These are phyloP conservation scores for Phialophora verrucosa DNA, from an alignment of 2,329 filamentous ascomycete genomes.

Conservation along the genomic window DNA sequence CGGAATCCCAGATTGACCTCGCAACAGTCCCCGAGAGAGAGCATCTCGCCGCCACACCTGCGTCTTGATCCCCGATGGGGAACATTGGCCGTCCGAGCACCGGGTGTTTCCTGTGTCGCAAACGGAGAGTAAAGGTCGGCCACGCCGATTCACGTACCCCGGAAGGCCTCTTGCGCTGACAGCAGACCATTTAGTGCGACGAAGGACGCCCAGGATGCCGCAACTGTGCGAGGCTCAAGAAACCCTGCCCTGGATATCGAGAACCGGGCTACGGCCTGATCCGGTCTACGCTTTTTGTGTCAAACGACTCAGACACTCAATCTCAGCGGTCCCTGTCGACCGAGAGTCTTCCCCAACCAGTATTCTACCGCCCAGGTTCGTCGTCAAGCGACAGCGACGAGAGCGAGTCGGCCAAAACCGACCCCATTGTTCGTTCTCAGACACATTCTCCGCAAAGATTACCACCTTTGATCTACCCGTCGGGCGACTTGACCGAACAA, in stretches of 20 bases:
- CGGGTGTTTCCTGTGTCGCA: constrained; percentile 31
- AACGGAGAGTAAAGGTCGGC: constrained; percentile 32
- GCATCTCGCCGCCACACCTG: constrained; percentile 2
- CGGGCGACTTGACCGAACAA: constrained; percentile 25
- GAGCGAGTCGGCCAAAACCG: constrained; percentile 19
- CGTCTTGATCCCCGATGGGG: constrained; percentile 23
- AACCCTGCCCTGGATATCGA: constrained; percentile 33
- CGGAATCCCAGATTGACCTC: constrained; percentile 6
- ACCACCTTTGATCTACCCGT: constrained; percentile 7
- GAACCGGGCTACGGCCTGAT: constrained; percentile 30
- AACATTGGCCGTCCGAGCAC: constrained; percentile 35
- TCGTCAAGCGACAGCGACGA: constrained; percentile 23
- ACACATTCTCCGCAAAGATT: constrained; percentile 1
- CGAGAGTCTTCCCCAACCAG: constrained; percentile 14
- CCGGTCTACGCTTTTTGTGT: constrained; percentile 27
- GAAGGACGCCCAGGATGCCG: constrained; percentile 31
- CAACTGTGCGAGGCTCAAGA: constrained; percentile 33
- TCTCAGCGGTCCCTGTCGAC: constrained; percentile 17
- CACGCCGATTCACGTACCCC: neutral
- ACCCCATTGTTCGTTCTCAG: constrained; percentile 12
- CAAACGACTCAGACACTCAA: neutral
- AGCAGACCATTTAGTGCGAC: constrained; percentile 24
- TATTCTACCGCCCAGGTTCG: constrained; percentile 3
- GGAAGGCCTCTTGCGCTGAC: constrained; percentile 17
- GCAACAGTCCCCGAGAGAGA: neutral